phyloP scores from a whole-genome alignment of 2,329 filamentous ascomycete species.

The Colletotrichum horii region DNA sequence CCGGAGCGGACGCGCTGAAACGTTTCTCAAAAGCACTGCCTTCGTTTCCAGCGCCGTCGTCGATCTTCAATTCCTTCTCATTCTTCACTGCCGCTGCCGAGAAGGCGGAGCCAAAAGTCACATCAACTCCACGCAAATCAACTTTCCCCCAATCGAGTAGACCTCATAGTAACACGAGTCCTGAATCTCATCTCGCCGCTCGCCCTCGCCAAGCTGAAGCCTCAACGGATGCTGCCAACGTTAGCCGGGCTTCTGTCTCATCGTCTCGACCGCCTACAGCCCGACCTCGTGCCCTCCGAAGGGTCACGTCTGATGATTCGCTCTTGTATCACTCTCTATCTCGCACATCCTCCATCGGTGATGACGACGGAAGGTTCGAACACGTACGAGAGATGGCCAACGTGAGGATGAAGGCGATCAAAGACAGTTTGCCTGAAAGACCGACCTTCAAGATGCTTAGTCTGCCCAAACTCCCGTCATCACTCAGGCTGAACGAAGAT shows the following conservation, averaged over 20 bases:
- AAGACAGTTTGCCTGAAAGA: slow-evolving; percentile 81
- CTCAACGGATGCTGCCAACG: not conserved
- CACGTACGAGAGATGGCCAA: slow-evolving; percentile 87
- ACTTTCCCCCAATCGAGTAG: not conserved
- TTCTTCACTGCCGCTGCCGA: slow-evolving; percentile 21
- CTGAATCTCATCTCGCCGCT: not conserved
- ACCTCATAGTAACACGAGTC: not conserved
- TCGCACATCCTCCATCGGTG: slow-evolving; percentile 80
- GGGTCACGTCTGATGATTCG: slow-evolving; percentile 78
- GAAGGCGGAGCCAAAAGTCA: not conserved
- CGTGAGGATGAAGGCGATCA: slow-evolving; percentile 86
- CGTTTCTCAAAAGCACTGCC: slow-evolving; percentile 62
- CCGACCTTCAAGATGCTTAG: slow-evolving; percentile 77
- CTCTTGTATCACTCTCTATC: slow-evolving; percentile 79
- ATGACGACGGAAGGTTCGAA: slow-evolving; percentile 76
- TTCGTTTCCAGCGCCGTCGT: slow-evolving; percentile 41
- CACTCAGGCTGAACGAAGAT: slow-evolving; percentile 28
- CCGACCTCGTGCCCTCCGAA: slow-evolving; percentile 46
- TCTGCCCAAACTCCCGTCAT: slow-evolving; percentile 57
- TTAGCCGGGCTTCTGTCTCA: not conserved
- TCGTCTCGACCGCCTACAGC: not conserved
- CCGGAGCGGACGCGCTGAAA: slow-evolving; percentile 62
- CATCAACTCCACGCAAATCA: not conserved
- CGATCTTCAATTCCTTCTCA: slow-evolving; percentile 21
- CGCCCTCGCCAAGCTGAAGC: not conserved